Conservation (phyloP, 306 rosid genomes). For the Hippophae gyantsensis region DNA sequence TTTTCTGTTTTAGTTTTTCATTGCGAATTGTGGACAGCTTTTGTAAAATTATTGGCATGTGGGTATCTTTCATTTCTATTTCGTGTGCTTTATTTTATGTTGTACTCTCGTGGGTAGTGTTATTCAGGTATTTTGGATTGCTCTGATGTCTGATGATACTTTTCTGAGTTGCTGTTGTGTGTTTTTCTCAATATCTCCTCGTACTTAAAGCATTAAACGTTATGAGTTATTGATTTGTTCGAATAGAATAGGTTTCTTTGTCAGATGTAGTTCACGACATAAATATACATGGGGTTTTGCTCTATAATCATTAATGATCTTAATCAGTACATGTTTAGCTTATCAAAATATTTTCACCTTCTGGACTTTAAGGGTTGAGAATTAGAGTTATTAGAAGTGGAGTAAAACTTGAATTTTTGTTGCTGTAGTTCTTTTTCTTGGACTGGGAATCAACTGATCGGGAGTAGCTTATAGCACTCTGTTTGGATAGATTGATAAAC, state of each 20-base stretch:
- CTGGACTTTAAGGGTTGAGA: background rate
- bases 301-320: too few species aligned
- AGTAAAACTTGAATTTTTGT: background rate
- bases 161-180: background rate
- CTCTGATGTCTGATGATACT: background rate
- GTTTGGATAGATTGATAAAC: background rate
- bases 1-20: background rate
- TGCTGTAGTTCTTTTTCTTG: background rate
- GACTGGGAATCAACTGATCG: background rate
- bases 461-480: background rate
- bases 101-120: background rate
- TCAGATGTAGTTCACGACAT: too few species aligned
- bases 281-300: too few species aligned
- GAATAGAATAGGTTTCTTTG: too few species aligned
- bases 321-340: too few species aligned
- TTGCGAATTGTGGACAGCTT: background rate
- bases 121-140: background rate
- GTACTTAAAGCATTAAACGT: too few species aligned
- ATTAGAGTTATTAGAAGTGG: background rate
- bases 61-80: slow-evolving; percentile 10
- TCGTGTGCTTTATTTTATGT: background rate
- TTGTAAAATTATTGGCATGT: background rate
- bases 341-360: too few species aligned
- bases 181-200: too few species aligned
- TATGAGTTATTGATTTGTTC: too few species aligned